Percentiles rank a stretch among this genome's conserved stretches.
Conservation (phyloP, 2,329 filamentous ascomycete genomes). For the Alternaria gaisen region DNA sequence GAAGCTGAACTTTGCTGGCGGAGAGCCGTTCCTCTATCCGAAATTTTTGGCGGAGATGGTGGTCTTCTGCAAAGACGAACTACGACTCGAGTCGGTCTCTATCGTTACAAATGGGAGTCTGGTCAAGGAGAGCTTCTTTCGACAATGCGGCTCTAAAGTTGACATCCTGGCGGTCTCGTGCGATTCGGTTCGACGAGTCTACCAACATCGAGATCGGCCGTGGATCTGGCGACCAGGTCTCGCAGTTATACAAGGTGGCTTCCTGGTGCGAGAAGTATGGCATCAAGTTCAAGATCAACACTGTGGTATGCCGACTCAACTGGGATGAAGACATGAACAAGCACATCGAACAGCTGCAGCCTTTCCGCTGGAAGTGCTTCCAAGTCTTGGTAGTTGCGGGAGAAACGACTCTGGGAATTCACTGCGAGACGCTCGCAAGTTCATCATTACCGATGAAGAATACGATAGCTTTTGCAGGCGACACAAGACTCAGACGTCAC, state of each 20-base stretch:
- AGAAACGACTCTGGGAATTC: constrained; percentile 59
- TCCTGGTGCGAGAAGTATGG: constrained; percentile 58
- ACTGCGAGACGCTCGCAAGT: constrained; percentile 50
- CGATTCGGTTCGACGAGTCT: constrained; percentile 61
- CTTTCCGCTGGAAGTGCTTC: constrained; percentile 66
- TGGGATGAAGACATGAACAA: constrained; percentile 55
- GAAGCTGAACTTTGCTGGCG: constrained; percentile 66
- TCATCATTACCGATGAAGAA: constrained; percentile 59
- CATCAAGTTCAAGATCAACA: constrained; percentile 67
- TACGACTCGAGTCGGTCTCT: constrained; percentile 61
- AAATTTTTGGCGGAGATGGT: constrained; percentile 55
- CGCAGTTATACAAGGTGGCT: constrained; percentile 55
- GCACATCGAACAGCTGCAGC: constrained; percentile 52
- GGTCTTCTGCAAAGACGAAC: constrained; percentile 59
- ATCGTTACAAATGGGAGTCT: constrained; percentile 65
- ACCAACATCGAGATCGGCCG: constrained; percentile 64
- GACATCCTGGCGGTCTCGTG: constrained; percentile 65
- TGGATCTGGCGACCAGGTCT: constrained; percentile 52
- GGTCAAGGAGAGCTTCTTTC: constrained; percentile 56
- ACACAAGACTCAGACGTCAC: constrained; percentile 53
- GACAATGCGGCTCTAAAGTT: constrained; percentile 54
- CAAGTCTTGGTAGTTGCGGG: constrained; percentile 63
- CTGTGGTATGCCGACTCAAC: constrained; percentile 61
- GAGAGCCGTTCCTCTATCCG: constrained; percentile 64
- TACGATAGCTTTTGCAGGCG: constrained; percentile 57